Evolutionary conservation across 805 yeast species (phyloP).

Genomic region (Zygotorulaspora chibaensis): DNA sequence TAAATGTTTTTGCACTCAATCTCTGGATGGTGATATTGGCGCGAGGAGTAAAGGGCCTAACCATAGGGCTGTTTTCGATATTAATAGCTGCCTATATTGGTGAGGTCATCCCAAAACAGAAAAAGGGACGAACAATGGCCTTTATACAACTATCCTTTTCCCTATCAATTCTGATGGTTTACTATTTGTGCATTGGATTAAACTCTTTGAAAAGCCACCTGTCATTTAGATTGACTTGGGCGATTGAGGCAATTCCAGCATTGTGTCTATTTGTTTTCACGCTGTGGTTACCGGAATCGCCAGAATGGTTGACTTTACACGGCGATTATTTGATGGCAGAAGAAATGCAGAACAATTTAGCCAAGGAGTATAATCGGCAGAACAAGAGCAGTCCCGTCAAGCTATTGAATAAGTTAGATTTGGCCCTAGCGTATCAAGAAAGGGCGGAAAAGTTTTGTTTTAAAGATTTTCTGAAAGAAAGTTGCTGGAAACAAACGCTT

Average conservation of each 20-base stretch:
- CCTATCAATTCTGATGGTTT: conserved; percentile 54
- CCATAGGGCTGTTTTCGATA: conserved; percentile 54
- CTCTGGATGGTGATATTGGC: conserved; percentile 47
- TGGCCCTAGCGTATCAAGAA: conserved; percentile 15
- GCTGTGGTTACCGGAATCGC: conserved; percentile 42
- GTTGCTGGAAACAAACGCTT: conserved; percentile 36
- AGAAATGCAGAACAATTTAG: conserved; percentile 34
- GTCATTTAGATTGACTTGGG: conserved; percentile 64
- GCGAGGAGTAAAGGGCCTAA: conserved; percentile 48
- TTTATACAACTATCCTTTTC: conserved; percentile 55
- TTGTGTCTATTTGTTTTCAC: conserved; percentile 10
- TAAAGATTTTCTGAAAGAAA: conserved; percentile 34
- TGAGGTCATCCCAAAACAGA: conserved; percentile 45
- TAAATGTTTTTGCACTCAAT: conserved; percentile 31
- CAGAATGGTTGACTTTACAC: conserved; percentile 47
- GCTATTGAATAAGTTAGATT: conserved; percentile 16
- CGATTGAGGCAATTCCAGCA: conserved; percentile 52
- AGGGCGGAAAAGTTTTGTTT: conserved; percentile 11
- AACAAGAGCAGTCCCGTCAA: conserved; percentile 5
- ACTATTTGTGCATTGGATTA: conserved; percentile 46
- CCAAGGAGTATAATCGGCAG: conserved; percentile 13
- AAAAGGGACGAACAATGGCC: conserved; percentile 50
- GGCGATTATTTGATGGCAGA: conserved; percentile 39
- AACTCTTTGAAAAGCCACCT: conserved; percentile 40
- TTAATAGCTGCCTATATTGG: conserved; percentile 53